These are phyloP conservation scores for Peribolospora baueri DNA, from an alignment of 768 basidiomycete genomes.

Conservation along the genomic window DNA sequence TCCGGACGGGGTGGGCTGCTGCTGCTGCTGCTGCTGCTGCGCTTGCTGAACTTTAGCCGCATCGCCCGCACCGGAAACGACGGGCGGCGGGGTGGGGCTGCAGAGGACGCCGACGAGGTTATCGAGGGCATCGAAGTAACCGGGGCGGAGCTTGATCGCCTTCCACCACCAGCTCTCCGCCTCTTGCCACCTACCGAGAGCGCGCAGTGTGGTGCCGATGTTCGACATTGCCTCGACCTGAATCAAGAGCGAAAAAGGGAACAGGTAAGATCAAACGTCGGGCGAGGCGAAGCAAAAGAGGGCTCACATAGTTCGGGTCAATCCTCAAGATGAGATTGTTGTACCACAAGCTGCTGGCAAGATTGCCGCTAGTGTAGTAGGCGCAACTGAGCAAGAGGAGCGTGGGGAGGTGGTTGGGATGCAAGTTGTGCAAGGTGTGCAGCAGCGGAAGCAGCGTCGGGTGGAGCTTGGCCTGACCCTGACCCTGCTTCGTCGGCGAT, in stretches of 20 bases:
- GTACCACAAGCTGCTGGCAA: slow-evolving; percentile 15
- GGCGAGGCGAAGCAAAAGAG: background rate
- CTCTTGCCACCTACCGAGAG: slow-evolving; percentile 17
- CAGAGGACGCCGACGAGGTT: slow-evolving; percentile 20
- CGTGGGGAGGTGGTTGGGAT: slow-evolving; percentile 20
- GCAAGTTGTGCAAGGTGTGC: slow-evolving; percentile 16
- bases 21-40: background rate
- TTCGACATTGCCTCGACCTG: slow-evolving; percentile 26
- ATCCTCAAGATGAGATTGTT: slow-evolving; percentile 19
- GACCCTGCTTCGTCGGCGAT: background rate
- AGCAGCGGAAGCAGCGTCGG: slow-evolving; percentile 19
- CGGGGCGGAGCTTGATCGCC: slow-evolving; percentile 17
- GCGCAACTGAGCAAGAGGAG: slow-evolving; percentile 22
- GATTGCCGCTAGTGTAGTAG: slow-evolving; percentile 19
- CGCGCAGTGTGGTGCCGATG: slow-evolving; percentile 21
- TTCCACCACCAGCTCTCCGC: slow-evolving; percentile 25
- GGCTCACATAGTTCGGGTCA: slow-evolving; percentile 15
- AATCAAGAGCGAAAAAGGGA: background rate
- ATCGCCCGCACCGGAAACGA: background rate
- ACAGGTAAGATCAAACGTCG: background rate
- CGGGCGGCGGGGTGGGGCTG: slow-evolving; percentile 4
- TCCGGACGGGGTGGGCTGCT: background rate
- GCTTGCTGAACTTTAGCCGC: background rate
- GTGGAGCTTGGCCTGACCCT: background rate
- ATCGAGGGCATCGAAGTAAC: slow-evolving; percentile 16